Conservation (phyloP, 345 rosid species). For the Dipteronia dyeriana region DNA sequence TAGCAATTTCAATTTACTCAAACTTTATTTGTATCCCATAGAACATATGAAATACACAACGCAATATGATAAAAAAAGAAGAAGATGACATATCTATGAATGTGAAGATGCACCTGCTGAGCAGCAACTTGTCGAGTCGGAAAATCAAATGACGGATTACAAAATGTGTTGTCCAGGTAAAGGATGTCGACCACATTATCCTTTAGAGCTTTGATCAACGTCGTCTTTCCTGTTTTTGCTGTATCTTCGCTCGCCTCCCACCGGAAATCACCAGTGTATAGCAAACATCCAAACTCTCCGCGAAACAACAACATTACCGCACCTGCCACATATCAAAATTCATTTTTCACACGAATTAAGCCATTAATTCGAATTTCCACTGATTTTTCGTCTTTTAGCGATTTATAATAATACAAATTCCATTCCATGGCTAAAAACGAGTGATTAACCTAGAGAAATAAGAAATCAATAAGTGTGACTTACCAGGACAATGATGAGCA, state of each 20-base stretch:
- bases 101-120: constrained; percentile 40
- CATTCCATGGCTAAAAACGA: background rate
- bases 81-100: background rate
- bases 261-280: constrained; percentile 75
- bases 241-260: constrained; percentile 52
- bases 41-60: background rate
- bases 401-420: background rate
- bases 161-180: constrained; percentile 78
- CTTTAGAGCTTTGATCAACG: constrained; percentile 48
- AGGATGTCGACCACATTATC: constrained; percentile 43
- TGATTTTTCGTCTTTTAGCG: background rate
- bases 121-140: constrained; percentile 64
- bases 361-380: no score
- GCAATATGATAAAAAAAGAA: no score
- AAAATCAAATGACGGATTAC: constrained; percentile 62
- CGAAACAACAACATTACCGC: constrained; percentile 79
- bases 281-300: constrained; percentile 67
- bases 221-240: constrained; percentile 33
- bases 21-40: background rate
- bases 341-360: no score
- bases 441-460: background rate
- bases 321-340: constrained; percentile 35
- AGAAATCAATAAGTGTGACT: background rate
- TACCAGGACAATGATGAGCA: constrained; percentile 80
- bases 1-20: no score